Conservation (phyloP, 139 green algal species). For the Yamagishiella unicocca region DNA sequence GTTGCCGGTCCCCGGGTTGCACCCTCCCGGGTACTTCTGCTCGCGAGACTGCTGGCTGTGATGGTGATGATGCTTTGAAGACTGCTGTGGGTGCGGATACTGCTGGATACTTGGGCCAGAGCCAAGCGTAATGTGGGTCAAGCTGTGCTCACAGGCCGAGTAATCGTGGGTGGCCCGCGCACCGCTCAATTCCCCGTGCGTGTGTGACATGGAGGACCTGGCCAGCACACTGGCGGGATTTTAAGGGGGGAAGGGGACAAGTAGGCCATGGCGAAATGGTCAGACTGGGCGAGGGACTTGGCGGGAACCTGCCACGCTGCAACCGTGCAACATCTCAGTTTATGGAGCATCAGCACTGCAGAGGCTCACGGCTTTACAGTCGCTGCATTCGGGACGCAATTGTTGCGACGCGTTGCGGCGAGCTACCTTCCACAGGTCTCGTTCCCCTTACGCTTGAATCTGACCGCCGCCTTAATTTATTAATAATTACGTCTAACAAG, state of each 20-base stretch:
- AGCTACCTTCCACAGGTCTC: too few relatives aligned
- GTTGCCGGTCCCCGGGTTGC: not conserved
- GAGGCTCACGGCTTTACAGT: too few relatives aligned
- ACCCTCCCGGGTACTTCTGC: not conserved
- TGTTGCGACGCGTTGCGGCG: too few relatives aligned
- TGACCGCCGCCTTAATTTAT: too few relatives aligned
- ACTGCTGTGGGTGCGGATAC: not conserved
- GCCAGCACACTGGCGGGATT: not conserved
- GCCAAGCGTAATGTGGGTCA: constrained; percentile 31
- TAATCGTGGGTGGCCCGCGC: not conserved
- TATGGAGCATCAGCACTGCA: too few relatives aligned
- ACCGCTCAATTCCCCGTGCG: constrained; percentile 27
- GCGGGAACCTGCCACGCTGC: too few relatives aligned
- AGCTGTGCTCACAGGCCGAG: constrained; percentile 20
- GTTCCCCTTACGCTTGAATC: too few relatives aligned
- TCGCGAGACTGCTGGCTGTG: not conserved
- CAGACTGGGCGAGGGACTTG: not conserved
- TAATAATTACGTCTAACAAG: too few relatives aligned
- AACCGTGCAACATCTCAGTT: too few relatives aligned
- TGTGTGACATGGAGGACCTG: constrained; percentile 30
- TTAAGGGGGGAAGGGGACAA: not conserved
- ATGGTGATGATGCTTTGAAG: not conserved
- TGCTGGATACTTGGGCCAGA: not conserved
- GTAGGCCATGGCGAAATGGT: not conserved
- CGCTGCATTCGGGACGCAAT: too few relatives aligned